Base-by-base conservation (phyloP, 2,329 filamentous ascomycete species). In the Pyrenochaeta sp. region DNA sequence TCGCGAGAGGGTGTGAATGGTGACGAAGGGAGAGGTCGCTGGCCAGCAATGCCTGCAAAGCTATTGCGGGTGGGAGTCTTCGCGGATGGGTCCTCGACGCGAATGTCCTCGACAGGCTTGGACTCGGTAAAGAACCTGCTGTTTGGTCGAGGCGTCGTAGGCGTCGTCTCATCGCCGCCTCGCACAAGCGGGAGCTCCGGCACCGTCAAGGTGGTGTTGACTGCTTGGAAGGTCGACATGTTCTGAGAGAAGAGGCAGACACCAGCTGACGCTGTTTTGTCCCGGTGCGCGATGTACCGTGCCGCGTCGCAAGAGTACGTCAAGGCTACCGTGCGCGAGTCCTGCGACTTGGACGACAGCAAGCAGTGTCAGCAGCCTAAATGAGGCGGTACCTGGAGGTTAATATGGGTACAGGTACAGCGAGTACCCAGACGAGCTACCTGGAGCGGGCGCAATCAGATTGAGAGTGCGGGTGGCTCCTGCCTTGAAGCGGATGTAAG, bases 11-110 rank as follows among this genome's bases (percentile, higher is more conserved):
- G 34, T 7, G 67, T 65, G 44, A 73, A 72, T 5, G 73, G 71
- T 24, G 72, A 70, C 18, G 64, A 61, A 1, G 74, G 77, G 10
- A 81, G 60, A 10, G 77, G 72, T 53, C 72, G 69, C 58, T 79
- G 78, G 18, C 72, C 74, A 18, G 70, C 61, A 20, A 79, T 55
- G 19, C 75, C 76, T 19, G 65, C 69, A 61, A 81, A 80, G 55
- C 68, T 76, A 45, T 74, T 71, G 66, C 83, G 80, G 18, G 86
- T 89, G 0, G 87, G 86, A 2, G 87, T 89, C 46, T 80, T 74
- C 50, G 82, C 80, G 22, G 65, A 60, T 24, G 65, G 58, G 21
- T 75, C 74, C 44, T 74, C 74, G 53, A 57, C 44, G 50, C 62
- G 63, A 36, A 63, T 44, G 44, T 70, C 71, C 49, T 72, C 66